Evolutionary conservation across 768 basidiomycete genomes (phyloP), one percentile per base, ranked within the genome.

Genomic region (Podaxis sp.): DNA sequence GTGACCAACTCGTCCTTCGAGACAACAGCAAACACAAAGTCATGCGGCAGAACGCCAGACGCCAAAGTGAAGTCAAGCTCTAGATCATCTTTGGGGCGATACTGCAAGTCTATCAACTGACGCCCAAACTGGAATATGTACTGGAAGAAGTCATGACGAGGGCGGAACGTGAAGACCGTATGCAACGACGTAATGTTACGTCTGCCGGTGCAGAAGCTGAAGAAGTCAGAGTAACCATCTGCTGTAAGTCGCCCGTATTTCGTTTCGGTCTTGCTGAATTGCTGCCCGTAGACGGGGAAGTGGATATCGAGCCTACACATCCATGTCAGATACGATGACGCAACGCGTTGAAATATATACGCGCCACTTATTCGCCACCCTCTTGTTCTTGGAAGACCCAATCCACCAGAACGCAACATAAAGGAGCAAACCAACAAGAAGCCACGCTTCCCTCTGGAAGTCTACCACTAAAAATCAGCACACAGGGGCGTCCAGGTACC

Each of bases 131-230:
- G 87, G 75, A 84, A 87, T 36, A 84, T 60, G 65, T 81, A 74
- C 67, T 91, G 89, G 64, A 90, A 73, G 38, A 91, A 73, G 76
- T 96, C 95, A 74, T 97, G 95, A 72, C 90, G 87, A 64, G 95
- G 94, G 50, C 84, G 78, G 65, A 96, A 82, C 50, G 85, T 79
- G 73, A 95, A 82, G 68, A 90, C 81, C 55, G 90, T 87, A 79
- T 96, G 95, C 58, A 95, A 80, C 33, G 89, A 90, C 28, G 84
- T 77, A 60, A 95, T 71, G 66, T 85, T 87, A 63, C 90, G 89
- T 64, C 95, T 80, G 58, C 95, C 95, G 2, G 94, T 95, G 46
- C 93, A 93, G 76, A 91, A 97, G 71, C 82, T 82, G 78, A 93
- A 91, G 71, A 87, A 90, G 76, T 94, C 92, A 2, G 87, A 81